Evolutionary conservation across 1,284 basidiomycete genomes (phyloP), one percentile per base, ranked within the genome.

Genomic region (Chalciporus sp.): DNA sequence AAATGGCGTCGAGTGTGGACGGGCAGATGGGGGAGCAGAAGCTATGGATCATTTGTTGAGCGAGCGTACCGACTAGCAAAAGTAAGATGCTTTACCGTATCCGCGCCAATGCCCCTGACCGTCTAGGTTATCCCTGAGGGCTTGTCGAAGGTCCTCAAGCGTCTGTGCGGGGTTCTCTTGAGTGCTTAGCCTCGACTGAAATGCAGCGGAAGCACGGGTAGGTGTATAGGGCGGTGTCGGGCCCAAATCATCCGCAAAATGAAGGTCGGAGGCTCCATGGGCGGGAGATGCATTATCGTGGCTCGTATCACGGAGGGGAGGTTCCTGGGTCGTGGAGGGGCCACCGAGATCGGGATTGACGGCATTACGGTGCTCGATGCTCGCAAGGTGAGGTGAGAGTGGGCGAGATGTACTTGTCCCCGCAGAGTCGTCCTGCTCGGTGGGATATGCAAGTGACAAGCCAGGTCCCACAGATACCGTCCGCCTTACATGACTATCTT

Each of bases 391-490:
- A 1, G 40, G 31, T 20, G 47, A 52, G 40, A 53, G 43, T 1
- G 37, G 29, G 43, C 47, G 44, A 23, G 43, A 47, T 19, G 40
- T 14, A 31, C 17, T 17, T 40, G n/a, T 9, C 1, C 14, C 20
- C 42, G 40, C 37, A 42, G 41, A 27, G 16, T 42, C 51, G 47
- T 77, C 73, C 41, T 73, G 70, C 44, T 77, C 74, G 35, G 77
- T 72, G 40, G 7, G 11, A 35, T 31, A 49, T 20, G 78, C 66
- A 17, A 73, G 64, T 4, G 68, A 61, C 3, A 83, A 68, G 0
- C 91, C 90, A 0, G 93, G 94, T 0, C 92, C 94, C 39, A 96
- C 78, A 0, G 95, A 97, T 4, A 84, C 77, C 4, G 88, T 82
- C 7, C 93, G 80, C 51, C 72, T 75, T 55, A 17, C 39, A 58